Base-by-base conservation (phyloP, 2,329 filamentous ascomycete species). In the Cryphonectria carpinicola region DNA sequence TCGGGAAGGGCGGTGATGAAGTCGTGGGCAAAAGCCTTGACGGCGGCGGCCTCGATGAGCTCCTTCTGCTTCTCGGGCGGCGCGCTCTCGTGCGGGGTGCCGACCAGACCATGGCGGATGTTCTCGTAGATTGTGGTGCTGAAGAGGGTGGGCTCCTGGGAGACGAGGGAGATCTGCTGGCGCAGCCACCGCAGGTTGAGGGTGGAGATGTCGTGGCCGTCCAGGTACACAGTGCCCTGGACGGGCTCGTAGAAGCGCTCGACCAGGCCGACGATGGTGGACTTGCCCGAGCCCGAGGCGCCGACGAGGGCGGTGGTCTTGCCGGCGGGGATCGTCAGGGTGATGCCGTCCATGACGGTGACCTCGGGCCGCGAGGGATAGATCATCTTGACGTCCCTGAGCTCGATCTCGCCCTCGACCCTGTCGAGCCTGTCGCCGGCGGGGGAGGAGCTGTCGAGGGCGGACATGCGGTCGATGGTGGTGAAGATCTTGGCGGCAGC, bases 221-320 rank as follows among this genome's bases (percentile, higher is more conserved):
- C 96, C 14, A 99, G 84, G 71, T 90, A 86, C 0, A 98, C 90
- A 28, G 87, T 82, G 32, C 96, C 96, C 41, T 88, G 88, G 46
- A 98, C 93, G 0, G 95, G 95, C 70, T 95, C 90, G 79, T 99
- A 99, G 80, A 98, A 98, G 25, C 96, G 89, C 81, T 98, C 95
- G 1, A 98, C 90, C 28, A 99, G 85, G 17, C 95, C 95, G 39
- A 98, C 92, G 73, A 98, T 95, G 0, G 96, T 98, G 76, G 92
- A 95, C 82, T 98, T 99, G 64, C 96, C 96, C 54, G 93, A 97
- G 14, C 95, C 96, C 14, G 95, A 98, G 0, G 95, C 93, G 70
- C 96, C 96, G 7, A 99, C 96, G 10, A 99, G 84, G 1, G 96
- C 96, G 2, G 95, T 97, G 25, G 93, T 94, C 83, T 97, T 97